Base-by-base conservation (phyloP, 2,329 filamentous ascomycete genomes). In the Sporothrix humicola region DNA sequence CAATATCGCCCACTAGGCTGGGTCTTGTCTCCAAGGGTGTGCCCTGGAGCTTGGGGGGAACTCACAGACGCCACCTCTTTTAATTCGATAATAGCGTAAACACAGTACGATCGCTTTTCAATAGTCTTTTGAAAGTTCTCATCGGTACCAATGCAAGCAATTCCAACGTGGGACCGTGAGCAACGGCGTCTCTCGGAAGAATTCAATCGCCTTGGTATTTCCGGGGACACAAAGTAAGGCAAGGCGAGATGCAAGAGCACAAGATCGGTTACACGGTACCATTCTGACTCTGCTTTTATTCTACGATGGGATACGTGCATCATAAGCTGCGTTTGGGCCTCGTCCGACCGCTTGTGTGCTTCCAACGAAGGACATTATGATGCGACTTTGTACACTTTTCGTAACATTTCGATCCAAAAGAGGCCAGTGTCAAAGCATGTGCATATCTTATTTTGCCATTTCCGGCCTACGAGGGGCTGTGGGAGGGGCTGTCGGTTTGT, bases 281-380 rank as follows among this genome's bases (percentile, higher is more conserved):
- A 44, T 63, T 44, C 12, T 44, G 12, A 26, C 26, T 42, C 31
- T 42, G 2, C 20, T n/a, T 59, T 59, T 37, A 37, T 31, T 59
- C 26, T 59, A 31, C 23, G 54, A 23, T 8, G 31, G 56, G 31
- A 37, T 37, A 37, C 7, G 31, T 37, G 31, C 31, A 7, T 37
- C 31, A 59, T n/a, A 59, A 59, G 56, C 9, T 42, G 61, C 44
- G 63, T 68, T 68, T 50, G 44, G 44, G 12, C 63, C 63, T 52
- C 63, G 63, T 68, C 63, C 63, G 44, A 23, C 59, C 59, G 37
- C n/a, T n/a, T 6, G 13, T 65, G n/a, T 9, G 37, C 31, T 3
- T 46, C 37, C n/a, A 42, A 15, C 37, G 50, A 66, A 42, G 17
- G 1, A n/a, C 6, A 5, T n/a, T 17, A 65, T 8, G 61, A 44